phyloP scores from a whole-genome alignment of 768 basidiomycete genomes.

The Lentinula aciculospora region DNA sequence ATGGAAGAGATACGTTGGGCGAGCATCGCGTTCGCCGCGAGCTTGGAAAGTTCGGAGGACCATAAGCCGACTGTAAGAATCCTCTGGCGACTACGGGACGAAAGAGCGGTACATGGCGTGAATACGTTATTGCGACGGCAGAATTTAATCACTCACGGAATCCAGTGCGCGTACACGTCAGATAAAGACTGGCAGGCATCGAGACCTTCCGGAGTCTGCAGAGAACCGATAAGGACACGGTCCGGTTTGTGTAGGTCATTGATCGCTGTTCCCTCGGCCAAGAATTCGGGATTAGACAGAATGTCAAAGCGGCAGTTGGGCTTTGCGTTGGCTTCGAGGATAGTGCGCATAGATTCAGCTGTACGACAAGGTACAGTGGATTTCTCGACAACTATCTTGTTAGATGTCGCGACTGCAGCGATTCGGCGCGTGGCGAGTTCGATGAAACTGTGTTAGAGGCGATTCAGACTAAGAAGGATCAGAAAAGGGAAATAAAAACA shows the following conservation, averaged over 20 bases:
- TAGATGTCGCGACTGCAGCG: slow-evolving; percentile 81
- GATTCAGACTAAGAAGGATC: slow-evolving; percentile 9
- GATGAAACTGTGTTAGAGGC: slow-evolving; percentile 64
- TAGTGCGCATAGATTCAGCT: slow-evolving; percentile 98
- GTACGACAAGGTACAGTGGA: slow-evolving; percentile 99
- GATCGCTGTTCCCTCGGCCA: slow-evolving; percentile 98
- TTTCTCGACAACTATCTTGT: slow-evolving; percentile 99
- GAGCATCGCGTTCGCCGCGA: slow-evolving; percentile 99
- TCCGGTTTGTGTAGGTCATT: slow-evolving; percentile 83
- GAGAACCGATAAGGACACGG: slow-evolving; percentile 94
- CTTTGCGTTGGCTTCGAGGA: slow-evolving; percentile 97
- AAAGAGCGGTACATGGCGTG: background rate
- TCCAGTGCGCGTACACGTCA: slow-evolving; percentile 94
- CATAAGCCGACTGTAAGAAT: slow-evolving; percentile 95
- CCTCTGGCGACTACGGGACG: slow-evolving; percentile 47
- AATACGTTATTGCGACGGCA: background rate
- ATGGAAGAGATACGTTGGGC: slow-evolving; percentile 98
- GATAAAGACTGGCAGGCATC: slow-evolving; percentile 72
- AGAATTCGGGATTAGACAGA: slow-evolving; percentile 98
- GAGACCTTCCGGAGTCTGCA: slow-evolving; percentile 83
- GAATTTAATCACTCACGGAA: slow-evolving; percentile 56
- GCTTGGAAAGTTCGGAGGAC: slow-evolving; percentile 97
- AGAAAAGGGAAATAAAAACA: slow-evolving; percentile 23
- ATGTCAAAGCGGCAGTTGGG: slow-evolving; percentile 92
- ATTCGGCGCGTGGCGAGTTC: slow-evolving; percentile 96